A percentile compares a stretch with the other conserved stretches of the same genome.
Evolutionary conservation across 768 basidiomycete species (phyloP).

Genomic region (Lepiota brunneoincarnata): DNA sequence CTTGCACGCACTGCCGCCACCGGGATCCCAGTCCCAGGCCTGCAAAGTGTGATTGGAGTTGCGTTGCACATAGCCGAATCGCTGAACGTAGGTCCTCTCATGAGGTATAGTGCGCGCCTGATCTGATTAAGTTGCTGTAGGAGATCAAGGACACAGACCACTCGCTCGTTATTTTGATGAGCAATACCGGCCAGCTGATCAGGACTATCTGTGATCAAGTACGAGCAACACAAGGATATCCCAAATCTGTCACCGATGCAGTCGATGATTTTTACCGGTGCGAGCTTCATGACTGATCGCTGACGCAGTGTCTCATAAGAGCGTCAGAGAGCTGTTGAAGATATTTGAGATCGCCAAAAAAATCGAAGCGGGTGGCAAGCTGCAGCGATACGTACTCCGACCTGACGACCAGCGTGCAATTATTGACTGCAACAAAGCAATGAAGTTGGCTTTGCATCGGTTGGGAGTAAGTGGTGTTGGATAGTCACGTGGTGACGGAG

Average conservation of each 20-base stretch:
- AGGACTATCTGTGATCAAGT: background rate
- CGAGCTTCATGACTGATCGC: background rate
- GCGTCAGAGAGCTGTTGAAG: background rate
- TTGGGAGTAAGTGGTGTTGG: background rate
- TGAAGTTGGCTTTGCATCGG: background rate
- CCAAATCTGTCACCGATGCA: background rate
- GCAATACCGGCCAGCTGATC: background rate
- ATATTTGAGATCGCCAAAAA: conserved; percentile 1
- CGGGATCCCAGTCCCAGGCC: background rate
- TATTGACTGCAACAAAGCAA: conserved; percentile 1
- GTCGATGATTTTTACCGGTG: background rate
- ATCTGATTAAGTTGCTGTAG: background rate
- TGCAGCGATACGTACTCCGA: background rate
- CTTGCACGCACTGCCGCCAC: background rate
- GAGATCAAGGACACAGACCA: background rate
- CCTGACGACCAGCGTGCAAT: conserved; percentile 1
- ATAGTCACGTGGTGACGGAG: too few relatives aligned
- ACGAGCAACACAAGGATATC: background rate
- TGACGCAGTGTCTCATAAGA: background rate
- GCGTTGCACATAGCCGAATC: conserved; percentile 1
- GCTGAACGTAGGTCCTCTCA: background rate
- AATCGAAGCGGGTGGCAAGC: background rate
- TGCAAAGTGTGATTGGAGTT: background rate
- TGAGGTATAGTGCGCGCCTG: background rate
- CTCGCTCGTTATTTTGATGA: background rate